Conservation (phyloP, 1,139 yeast species). For the Sugiyamaella pinicola region DNA sequence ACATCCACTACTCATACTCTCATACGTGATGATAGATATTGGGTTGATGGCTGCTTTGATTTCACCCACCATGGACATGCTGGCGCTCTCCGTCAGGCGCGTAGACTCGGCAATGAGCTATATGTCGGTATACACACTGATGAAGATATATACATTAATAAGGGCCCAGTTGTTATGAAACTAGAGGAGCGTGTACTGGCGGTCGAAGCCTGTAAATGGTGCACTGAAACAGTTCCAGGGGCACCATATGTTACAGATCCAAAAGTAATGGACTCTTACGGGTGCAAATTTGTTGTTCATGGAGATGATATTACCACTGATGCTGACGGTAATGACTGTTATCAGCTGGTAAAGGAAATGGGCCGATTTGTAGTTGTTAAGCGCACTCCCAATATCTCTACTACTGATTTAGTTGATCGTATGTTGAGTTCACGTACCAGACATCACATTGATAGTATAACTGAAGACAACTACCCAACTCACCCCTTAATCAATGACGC, state of each 20-base stretch:
- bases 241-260: constrained; percentile 98
- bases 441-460: constrained; percentile 56
- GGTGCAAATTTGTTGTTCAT: constrained; percentile 88
- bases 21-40: constrained; percentile 46
- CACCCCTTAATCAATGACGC: constrained; percentile 27
- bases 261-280: constrained; percentile 67
- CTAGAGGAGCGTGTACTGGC: constrained; percentile 77
- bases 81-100: constrained; percentile 93
- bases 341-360: constrained; percentile 75
- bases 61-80: constrained; percentile 98
- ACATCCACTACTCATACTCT: neutral
- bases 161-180: constrained; percentile 94
- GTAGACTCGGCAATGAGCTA: constrained; percentile 71
- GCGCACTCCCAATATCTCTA: constrained; percentile 89
- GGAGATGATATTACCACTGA: constrained; percentile 98
- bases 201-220: constrained; percentile 91
- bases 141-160: constrained; percentile 75
- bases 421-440: constrained; percentile 61
- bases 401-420: constrained; percentile 94
- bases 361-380: constrained; percentile 89
- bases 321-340: constrained; percentile 92
- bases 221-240: constrained; percentile 64
- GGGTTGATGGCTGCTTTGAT: constrained; percentile 98
- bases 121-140: constrained; percentile 92
- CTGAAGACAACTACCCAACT: constrained; percentile 32